These are phyloP conservation scores for Corinectria fuckeliana DNA, from an alignment of 2,329 filamentous ascomycete species.

Conservation along the genomic window DNA sequence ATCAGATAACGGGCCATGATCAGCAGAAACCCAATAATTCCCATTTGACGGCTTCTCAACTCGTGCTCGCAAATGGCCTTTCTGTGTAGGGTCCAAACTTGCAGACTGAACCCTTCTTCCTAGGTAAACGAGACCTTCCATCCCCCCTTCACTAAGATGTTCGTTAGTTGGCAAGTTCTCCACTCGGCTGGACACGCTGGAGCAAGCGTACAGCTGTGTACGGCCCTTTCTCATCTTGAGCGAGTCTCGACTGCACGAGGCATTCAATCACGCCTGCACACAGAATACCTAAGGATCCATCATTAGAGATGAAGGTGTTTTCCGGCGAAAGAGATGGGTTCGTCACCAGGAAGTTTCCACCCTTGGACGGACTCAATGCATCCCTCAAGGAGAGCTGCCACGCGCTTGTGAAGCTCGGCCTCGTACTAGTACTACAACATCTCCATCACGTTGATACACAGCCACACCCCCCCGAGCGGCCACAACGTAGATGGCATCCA, in stretches of 20 bases:
- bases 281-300: constrained; percentile 22
- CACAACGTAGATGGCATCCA: constrained; percentile 39
- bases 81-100: not conserved
- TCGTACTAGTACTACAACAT: constrained; percentile 34
- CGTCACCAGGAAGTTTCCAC: constrained; percentile 36
- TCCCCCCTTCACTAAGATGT: constrained; percentile 14
- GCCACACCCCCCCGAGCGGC: constrained; percentile 35
- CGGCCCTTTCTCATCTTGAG: not conserved
- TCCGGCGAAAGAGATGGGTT: constrained; percentile 37
- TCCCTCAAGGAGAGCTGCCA: constrained; percentile 42
- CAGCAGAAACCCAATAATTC: not conserved
- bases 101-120: constrained; percentile 1
- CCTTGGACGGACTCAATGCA: constrained; percentile 41
- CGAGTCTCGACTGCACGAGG: constrained; percentile 27
- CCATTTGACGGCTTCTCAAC: not conserved
- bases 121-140: constrained; percentile 27
- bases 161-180: constrained; percentile 6
- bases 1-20: too few relatives aligned
- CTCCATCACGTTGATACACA: constrained; percentile 33
- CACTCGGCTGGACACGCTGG: constrained; percentile 25
- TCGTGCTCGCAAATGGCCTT: not conserved
- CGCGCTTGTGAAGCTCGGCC: constrained; percentile 19
- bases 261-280: constrained; percentile 34
- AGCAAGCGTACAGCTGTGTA: constrained; percentile 23
- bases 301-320: constrained; percentile 30